Conservation (phyloP, 495 filamentous ascomycete genomes). For the Talaromyces liani region DNA sequence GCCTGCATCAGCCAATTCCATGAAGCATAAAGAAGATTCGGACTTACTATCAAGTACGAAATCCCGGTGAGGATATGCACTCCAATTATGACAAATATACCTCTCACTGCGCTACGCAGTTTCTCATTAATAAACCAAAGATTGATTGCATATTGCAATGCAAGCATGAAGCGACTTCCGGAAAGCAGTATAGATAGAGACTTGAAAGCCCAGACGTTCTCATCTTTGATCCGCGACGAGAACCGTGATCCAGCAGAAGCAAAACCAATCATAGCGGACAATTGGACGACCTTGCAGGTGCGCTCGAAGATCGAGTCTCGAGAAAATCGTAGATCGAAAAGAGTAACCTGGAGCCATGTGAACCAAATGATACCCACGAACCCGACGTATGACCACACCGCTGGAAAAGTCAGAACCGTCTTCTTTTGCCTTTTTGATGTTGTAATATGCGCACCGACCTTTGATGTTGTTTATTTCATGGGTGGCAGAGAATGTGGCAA, state of each 20-base stretch:
- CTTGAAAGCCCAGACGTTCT: conserved; percentile 37
- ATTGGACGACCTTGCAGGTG: conserved; percentile 53
- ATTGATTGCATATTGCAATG: conserved; percentile 50
- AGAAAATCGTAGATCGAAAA: conserved; percentile 64
- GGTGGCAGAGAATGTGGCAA: conserved; percentile 53
- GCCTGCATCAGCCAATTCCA: neutral
- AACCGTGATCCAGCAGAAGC: conserved; percentile 53
- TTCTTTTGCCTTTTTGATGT: neutral
- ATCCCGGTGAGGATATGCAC: conserved; percentile 33
- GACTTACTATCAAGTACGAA: conserved; percentile 44
- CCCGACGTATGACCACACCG: conserved; percentile 47
- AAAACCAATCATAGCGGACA: conserved; percentile 58
- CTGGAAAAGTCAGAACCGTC: conserved; percentile 13
- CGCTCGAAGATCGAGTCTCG: conserved; percentile 61
- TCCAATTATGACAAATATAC: conserved; percentile 31
- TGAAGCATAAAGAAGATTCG: conserved; percentile 11
- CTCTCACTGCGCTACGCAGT: conserved; percentile 23
- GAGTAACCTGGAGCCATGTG: conserved; percentile 61
- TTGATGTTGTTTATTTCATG: conserved; percentile 45
- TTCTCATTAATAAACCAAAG: conserved; percentile 34
- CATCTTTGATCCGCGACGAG: conserved; percentile 34
- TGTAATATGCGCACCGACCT: conserved; percentile 15
- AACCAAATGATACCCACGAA: conserved; percentile 66
- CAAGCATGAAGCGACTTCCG: conserved; percentile 48
- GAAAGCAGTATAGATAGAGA: conserved; percentile 50